These are phyloP conservation scores for Elaeagnus macrophylla DNA, from an alignment of 306 rosid species.

Conservation along the genomic window DNA sequence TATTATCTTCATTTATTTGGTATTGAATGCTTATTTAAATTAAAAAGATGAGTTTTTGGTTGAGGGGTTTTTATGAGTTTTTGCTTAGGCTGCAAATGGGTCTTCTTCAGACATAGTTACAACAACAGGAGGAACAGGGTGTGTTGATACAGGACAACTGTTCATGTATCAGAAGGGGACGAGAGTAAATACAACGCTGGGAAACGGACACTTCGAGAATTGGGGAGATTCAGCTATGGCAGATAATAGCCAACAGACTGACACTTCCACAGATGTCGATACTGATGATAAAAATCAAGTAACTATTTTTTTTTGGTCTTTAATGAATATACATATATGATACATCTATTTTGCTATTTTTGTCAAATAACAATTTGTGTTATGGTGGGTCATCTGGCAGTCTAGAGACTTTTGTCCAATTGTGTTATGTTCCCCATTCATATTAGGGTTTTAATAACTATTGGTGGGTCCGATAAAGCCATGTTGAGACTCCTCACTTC, in stretches of 20 bases:
- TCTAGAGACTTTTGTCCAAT: no score
- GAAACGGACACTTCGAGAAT: slow-evolving; percentile 61
- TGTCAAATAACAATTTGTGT: no score
- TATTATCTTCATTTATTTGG: neutral
- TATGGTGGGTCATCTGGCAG: no score
- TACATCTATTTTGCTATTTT: no score
- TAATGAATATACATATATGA: no score
- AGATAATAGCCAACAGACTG: slow-evolving; percentile 60
- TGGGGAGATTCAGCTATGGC: slow-evolving; percentile 72
- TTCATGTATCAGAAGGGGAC: slow-evolving; percentile 33
- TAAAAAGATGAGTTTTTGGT: neutral
- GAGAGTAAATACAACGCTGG: slow-evolving; percentile 17
- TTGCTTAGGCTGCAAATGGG: slow-evolving; percentile 26
- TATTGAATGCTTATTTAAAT: no score
- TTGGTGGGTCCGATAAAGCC: no score
- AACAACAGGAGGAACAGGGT: slow-evolving; percentile 27
- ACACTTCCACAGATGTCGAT: slow-evolving; percentile 69
- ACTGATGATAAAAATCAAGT: slow-evolving; percentile 52
- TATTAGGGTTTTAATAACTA: no score
- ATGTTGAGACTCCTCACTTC: no score
- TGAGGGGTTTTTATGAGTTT: slow-evolving; percentile 2
- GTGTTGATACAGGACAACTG: slow-evolving; percentile 39
- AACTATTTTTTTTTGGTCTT: neutral
- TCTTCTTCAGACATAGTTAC: slow-evolving; percentile 42
- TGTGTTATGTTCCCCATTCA: no score